Evolutionary conservation across 805 yeast species (phyloP), one percentile per base, ranked within the genome.

Genomic region (Spathaspora boniae): DNA sequence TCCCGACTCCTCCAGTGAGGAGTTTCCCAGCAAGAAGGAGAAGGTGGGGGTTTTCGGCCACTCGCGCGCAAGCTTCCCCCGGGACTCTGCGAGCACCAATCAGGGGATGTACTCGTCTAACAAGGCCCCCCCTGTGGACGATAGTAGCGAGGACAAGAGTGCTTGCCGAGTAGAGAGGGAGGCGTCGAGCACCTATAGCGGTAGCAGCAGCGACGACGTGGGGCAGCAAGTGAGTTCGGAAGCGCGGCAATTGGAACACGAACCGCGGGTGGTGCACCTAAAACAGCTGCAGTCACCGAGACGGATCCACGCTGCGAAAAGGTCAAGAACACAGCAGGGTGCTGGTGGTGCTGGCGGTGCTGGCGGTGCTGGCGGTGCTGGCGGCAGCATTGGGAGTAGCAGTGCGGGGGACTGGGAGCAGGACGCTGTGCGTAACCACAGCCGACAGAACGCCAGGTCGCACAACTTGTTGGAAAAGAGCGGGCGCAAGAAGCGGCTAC

Each of bases 401-500:
- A 18, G 24, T 15, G 16, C 5, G 11, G 17, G 29, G 23, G 37
- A 34, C 24, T 36, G 40, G 40, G 40, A 30, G 21, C 31, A 27
- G 27, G 40, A 39, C 16, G 22, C 12, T 26, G 39, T 35, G 4
- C 22, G 15, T 26, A 23, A 15, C 6, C 15, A 14, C 18, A 12
- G 31, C 20, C 32, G 30, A 28, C 36, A 21, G 19, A 32, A 35
- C 4, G 20, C 16, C 8, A 31, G 33, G 7, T 20, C 39, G 15
- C 18, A 19, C 8, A 38, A 32, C 21, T 33, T 48, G 26, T 42
- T 53, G 8, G 51, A 51, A 26, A 45, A 47, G 12, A 51, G 57
- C 9, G 43, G 57, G 14, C 35, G 41, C 16, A 65, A 63, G 43
- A 63, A 64, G 38, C 51, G 48, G 3, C 41, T 66, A 21, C 72